Evolutionary conservation across 805 yeast species (phyloP), one percentile per base, ranked within the genome.

Genomic region (Yarrowia osloensis): DNA sequence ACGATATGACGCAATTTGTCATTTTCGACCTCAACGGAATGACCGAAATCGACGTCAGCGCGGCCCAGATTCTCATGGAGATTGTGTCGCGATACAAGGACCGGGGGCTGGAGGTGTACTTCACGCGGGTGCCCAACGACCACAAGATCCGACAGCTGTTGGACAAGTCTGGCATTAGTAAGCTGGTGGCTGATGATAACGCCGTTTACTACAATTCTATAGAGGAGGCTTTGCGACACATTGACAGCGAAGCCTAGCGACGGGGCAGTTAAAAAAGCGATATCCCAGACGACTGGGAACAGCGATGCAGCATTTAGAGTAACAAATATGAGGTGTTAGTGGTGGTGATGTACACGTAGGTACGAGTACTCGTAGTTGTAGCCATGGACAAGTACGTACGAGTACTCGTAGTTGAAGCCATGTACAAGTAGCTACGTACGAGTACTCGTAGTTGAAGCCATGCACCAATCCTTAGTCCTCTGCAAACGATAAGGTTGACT

Each of bases 1-100:
- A 79, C 69, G 78, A 80, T 2, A 78, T 80, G 74, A 81, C 86
- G 44, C 81, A 83, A 68, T 82, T 84, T 68, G 80, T 91, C n/a
- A 80, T 92, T 0, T 84, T 91, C 71, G 97, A 91, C 72, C 77
- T 93, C 70, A 82, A 87, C 67, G 97, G 97, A 1, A 89, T 92
- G 96, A 85, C 89, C 3, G 82, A 82, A 4, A 82, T 91, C 67
- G 97, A 91, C 71, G 85, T 96, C 0, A 83, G 91, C 0, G 96
- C 97, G 0, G 87, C 90, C 0, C 92, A 90, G 70, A 87, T 87
- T 2, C 77, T 92, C 50, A 74, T 76, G 66, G 91, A 87, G 69
- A 85, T 89, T n/a, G 77, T 91, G 3, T 71, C 75, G 2, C 78
- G 81, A 15, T 90, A 90, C 74, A 68, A 75, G 11, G 78, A 78